phyloP scores from a whole-genome alignment of 148 eudicot species.

The Silene uniflora region DNA sequence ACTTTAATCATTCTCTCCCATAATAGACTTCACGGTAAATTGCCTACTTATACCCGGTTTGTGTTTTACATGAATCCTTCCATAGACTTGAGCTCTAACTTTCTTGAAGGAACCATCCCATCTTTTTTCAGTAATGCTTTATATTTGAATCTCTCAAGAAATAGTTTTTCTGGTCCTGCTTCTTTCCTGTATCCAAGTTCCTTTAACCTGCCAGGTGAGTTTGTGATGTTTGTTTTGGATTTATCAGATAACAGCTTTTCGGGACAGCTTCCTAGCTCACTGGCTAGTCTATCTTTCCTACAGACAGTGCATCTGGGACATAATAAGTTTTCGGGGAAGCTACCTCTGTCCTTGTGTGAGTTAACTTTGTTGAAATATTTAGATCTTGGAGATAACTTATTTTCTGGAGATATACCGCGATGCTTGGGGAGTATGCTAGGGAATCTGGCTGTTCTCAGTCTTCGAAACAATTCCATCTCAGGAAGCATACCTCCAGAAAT shows the following conservation, averaged over 20 bases:
- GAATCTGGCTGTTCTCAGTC: slow-evolving; percentile 17
- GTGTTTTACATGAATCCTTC: background rate
- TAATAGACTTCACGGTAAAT: slow-evolving; percentile 12
- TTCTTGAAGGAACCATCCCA: slow-evolving; percentile 19
- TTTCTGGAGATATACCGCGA: slow-evolving; percentile 17
- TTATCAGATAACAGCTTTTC: slow-evolving; percentile 20
- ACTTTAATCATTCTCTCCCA: slow-evolving; percentile 16
- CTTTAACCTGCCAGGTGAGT: slow-evolving; percentile 9
- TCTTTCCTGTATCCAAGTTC: slow-evolving; percentile 9
- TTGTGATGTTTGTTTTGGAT: background rate
- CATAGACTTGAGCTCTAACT: slow-evolving; percentile 22
- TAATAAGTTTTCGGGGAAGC: slow-evolving; percentile 19
- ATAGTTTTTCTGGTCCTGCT: slow-evolving; percentile 16
- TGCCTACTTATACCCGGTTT: slow-evolving; percentile 14
- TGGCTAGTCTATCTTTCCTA: background rate
- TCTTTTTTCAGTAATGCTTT: background rate
- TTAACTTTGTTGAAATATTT: slow-evolving; percentile 3
- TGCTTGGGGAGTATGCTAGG: slow-evolving; percentile 9
- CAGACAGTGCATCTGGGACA: slow-evolving; percentile 13
- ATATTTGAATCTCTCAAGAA: slow-evolving; percentile 24
- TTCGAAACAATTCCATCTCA: slow-evolving; percentile 18
- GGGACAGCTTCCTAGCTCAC: slow-evolving; percentile 16
- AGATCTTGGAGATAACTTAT: slow-evolving; percentile 25
- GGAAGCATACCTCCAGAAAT: slow-evolving; percentile 19
- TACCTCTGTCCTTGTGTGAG: slow-evolving; percentile 9